A percentile compares a stretch with the other conserved stretches of the same genome.
phyloP scores from a whole-genome alignment of 2,329 filamentous ascomycete genomes.

The Ophiostoma montium region DNA sequence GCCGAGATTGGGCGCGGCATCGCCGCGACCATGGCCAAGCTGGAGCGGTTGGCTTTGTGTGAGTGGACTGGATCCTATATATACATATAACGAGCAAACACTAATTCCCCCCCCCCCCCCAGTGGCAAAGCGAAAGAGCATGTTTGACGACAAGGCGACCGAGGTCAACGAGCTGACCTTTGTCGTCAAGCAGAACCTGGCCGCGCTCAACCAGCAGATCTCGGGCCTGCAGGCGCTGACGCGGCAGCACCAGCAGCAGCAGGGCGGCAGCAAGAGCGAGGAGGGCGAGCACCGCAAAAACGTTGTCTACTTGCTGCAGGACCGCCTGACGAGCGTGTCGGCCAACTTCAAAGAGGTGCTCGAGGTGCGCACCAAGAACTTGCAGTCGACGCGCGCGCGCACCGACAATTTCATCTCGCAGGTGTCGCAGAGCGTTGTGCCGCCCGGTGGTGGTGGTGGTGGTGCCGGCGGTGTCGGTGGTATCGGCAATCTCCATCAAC shows the following conservation, averaged over 20 bases:
- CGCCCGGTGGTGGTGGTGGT: too few relatives aligned
- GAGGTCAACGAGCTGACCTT: conserved; percentile 96
- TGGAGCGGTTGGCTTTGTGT: conserved; percentile 69
- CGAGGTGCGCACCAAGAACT: conserved; percentile 93
- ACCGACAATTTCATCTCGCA: conserved; percentile 95
- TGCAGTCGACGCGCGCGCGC: conserved; percentile 79
- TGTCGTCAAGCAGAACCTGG: conserved; percentile 30
- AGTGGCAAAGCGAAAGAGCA: conserved; percentile 84
- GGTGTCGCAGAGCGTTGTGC: conserved; percentile 56
- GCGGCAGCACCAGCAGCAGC: conserved; percentile 60
- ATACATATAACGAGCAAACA: neutral
- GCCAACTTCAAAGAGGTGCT: conserved; percentile 96
- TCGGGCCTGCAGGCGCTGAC: conserved; percentile 66
- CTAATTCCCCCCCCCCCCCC: neutral
- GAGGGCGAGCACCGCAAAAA: conserved; percentile 98
- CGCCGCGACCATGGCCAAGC: conserved; percentile 80
- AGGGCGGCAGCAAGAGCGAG: conserved; percentile 49
- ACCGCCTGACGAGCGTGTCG: conserved; percentile 81
- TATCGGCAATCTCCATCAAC: conserved; percentile 27
- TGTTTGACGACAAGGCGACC: conserved; percentile 92
- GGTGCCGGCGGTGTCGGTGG: too few relatives aligned
- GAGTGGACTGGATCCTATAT: neutral
- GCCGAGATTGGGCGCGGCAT: conserved; percentile 89
- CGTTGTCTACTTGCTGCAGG: conserved; percentile 81
- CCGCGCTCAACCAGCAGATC: conserved; percentile 68